Conservation (phyloP, 2,329 filamentous ascomycete genomes). For the Remersonia thermophila region DNA sequence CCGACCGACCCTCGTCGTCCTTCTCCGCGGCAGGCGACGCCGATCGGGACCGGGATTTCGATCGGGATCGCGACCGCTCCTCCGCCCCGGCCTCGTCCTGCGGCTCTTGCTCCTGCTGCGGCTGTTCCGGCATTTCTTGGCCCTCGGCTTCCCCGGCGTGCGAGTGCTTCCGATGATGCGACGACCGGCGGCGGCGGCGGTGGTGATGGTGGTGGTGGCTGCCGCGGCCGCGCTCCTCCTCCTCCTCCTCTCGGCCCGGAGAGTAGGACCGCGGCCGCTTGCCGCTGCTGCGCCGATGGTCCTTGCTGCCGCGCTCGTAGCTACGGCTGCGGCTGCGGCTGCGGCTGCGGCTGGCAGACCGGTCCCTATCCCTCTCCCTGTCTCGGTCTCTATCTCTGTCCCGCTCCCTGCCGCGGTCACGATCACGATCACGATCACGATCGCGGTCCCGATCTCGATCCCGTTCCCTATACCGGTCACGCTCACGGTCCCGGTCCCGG, state of each 20-base stretch:
- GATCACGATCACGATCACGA: constrained; percentile 10
- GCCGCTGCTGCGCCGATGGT: constrained; percentile 34
- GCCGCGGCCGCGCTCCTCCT: constrained; percentile 34
- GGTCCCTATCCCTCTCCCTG: constrained; percentile 22
- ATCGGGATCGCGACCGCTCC: too few species aligned
- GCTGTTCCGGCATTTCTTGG: constrained; percentile 20
- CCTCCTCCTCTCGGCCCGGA: constrained; percentile 29
- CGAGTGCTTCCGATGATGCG: constrained; percentile 30
- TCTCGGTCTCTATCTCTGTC: constrained; percentile 11
- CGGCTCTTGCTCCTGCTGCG: constrained; percentile 12
- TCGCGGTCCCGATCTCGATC: constrained; percentile 10
- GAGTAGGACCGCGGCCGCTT: constrained; percentile 45
- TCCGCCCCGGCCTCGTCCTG: too few species aligned
- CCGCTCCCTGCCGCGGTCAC: constrained; percentile 8
- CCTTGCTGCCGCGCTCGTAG: constrained; percentile 28
- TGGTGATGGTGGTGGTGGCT: too few species aligned
- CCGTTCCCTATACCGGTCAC: constrained; percentile 9
- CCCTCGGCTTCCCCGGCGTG: constrained; percentile 33
- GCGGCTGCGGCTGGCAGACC: constrained; percentile 18
- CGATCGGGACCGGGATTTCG: constrained; percentile 49
- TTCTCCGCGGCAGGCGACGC: constrained; percentile 38
- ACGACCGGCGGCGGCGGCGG: constrained; percentile 34
- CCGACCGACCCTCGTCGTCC: constrained; percentile 35
- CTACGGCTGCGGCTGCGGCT: constrained; percentile 29
- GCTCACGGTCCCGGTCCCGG: constrained; percentile 12